Evolutionary conservation across 371 early-diverging fungal species (phyloP).

Genomic region (Mucor racemosus): DNA sequence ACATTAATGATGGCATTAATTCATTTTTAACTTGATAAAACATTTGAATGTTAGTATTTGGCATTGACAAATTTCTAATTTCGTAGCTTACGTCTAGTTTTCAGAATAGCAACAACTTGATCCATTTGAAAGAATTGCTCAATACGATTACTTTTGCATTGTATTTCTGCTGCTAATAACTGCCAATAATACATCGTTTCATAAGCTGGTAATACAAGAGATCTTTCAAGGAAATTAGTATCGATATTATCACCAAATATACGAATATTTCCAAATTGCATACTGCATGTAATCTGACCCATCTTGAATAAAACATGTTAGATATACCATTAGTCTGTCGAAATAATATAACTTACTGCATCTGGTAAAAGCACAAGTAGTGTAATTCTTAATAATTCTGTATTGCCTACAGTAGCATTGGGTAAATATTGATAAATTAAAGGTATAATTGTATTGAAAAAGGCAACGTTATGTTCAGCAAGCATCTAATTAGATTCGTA

Average conservation of each 20-base stretch:
- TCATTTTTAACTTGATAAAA: conserved; percentile 21
- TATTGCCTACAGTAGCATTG: conserved; percentile 23
- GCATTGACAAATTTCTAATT: too few species aligned
- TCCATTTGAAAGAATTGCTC: conserved; percentile 25
- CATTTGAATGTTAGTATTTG: too few species aligned
- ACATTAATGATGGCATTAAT: conserved; percentile 27
- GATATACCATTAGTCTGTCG: not conserved
- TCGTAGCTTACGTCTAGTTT: conserved; percentile 25
- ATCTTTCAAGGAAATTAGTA: conserved; percentile 16
- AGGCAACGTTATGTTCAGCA: conserved; percentile 30
- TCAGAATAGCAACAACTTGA: conserved; percentile 21
- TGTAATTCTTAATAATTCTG: conserved; percentile 28
- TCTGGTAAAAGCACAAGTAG: conserved; percentile 37
- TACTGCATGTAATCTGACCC: conserved; percentile 20
- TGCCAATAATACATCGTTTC: conserved; percentile 39
- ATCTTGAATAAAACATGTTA: conserved; percentile 16
- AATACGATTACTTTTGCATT: conserved; percentile 20
- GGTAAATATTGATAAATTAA: conserved; percentile 38
- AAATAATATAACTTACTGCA: conserved; percentile 25
- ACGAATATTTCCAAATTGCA: conserved; percentile 29
- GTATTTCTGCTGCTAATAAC: conserved; percentile 37
- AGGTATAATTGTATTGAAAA: conserved; percentile 30
- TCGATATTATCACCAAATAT: conserved; percentile 34
- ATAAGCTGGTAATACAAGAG: conserved; percentile 22
- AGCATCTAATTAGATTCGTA: conserved; percentile 28